phyloP scores from a whole-genome alignment of 768 basidiomycete genomes.

The Russula sp. region DNA sequence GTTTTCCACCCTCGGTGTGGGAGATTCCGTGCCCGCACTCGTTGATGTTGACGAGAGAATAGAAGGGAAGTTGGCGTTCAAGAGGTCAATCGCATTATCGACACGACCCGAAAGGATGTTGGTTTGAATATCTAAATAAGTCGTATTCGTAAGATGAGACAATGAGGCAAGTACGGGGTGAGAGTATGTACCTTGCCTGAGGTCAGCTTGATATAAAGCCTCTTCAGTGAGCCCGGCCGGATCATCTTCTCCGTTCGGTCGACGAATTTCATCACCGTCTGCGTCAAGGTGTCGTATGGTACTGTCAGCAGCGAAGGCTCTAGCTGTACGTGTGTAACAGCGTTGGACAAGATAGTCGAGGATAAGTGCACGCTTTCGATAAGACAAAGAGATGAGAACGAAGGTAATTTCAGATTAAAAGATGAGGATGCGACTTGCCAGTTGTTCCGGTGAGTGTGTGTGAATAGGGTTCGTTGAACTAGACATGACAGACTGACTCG shows the following conservation, averaged over 20 bases:
- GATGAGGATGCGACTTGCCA: slow-evolving; percentile 5
- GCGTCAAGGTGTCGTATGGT: slow-evolving; percentile 56
- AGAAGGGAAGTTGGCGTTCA: slow-evolving; percentile 69
- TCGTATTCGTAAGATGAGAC: background rate
- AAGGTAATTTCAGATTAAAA: background rate
- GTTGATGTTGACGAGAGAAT: slow-evolving; percentile 41
- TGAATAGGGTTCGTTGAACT: background rate
- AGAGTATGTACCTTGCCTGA: slow-evolving; percentile 13
- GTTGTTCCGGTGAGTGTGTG: slow-evolving; percentile 1
- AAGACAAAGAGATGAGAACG: background rate
- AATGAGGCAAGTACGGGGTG: background rate
- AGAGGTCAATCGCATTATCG: slow-evolving; percentile 56
- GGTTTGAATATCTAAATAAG: slow-evolving; percentile 55
- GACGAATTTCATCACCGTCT: slow-evolving; percentile 61
- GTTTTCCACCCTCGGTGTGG: slow-evolving; percentile 16
- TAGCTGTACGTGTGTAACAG: slow-evolving; percentile 65
- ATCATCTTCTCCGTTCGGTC: slow-evolving; percentile 25
- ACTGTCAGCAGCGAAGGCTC: slow-evolving; percentile 60
- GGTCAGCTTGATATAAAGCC: slow-evolving; percentile 13
- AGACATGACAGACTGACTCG: slow-evolving; percentile 3
- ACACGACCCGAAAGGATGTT: slow-evolving; percentile 73
- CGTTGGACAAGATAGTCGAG: slow-evolving; percentile 73
- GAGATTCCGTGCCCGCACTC: background rate
- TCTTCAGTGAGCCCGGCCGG: slow-evolving; percentile 21
- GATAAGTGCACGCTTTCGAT: slow-evolving; percentile 55